These are phyloP conservation scores for Neoboletus subvelutipes DNA, from an alignment of 768 basidiomycete species.

Conservation along the genomic window DNA sequence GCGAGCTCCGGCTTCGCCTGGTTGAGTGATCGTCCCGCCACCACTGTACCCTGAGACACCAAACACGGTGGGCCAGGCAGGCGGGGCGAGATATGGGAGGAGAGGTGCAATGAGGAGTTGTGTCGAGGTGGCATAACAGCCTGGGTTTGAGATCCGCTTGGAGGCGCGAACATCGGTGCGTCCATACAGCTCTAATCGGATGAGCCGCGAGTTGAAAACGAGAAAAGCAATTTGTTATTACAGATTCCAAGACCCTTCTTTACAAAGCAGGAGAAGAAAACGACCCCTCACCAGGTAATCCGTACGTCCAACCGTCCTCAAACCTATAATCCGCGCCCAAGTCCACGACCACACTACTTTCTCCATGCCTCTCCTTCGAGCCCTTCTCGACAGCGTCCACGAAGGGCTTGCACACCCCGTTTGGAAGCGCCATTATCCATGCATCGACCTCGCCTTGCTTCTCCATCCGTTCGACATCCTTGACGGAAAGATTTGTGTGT, in stretches of 20 bases:
- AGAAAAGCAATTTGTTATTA: constrained; percentile 37
- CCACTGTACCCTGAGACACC: constrained; percentile 95
- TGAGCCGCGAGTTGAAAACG: constrained; percentile 11
- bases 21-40: constrained; percentile 79
- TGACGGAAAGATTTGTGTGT: constrained; percentile 77
- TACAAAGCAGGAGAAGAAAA: constrained; percentile 26
- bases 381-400: constrained; percentile 91
- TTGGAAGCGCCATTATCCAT: constrained; percentile 99
- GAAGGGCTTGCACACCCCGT: constrained; percentile 94
- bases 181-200: constrained; percentile 75
- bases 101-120: constrained; percentile 93
- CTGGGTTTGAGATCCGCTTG: constrained; percentile 93
- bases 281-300: constrained; percentile 90
- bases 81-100: constrained; percentile 60
- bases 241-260: constrained; percentile 33
- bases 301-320: constrained; percentile 94
- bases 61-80: constrained; percentile 78
- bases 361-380: constrained; percentile 48
- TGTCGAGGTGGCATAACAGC: constrained; percentile 92
- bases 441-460: constrained; percentile 89
- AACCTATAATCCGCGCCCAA: constrained; percentile 94
- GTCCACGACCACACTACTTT: constrained; percentile 79
- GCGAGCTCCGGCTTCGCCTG: constrained; percentile 58
- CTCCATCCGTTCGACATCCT: constrained; percentile 88
- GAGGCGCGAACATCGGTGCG: constrained; percentile 66